Conservation (phyloP, 768 basidiomycete species). For the Boletus sp. region DNA sequence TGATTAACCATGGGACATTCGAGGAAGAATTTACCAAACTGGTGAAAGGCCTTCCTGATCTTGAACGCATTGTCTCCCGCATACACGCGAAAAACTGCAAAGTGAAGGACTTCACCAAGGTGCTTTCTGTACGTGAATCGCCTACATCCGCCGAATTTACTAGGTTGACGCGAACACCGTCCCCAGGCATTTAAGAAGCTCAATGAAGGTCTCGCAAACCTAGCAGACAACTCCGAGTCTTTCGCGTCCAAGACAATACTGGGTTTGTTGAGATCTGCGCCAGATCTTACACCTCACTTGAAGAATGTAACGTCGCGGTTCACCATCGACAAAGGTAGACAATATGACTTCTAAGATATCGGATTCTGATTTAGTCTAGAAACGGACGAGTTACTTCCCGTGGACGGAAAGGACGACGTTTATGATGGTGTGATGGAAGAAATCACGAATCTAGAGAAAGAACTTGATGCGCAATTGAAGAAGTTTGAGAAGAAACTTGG, state of each 20-base stretch:
- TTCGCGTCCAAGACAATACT: slow-evolving; percentile 79
- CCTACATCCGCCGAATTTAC: background rate
- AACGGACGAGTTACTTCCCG: slow-evolving; percentile 70
- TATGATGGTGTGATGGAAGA: slow-evolving; percentile 78
- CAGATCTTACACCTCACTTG: slow-evolving; percentile 71
- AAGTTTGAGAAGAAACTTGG: slow-evolving; percentile 64
- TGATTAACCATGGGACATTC: slow-evolving; percentile 77
- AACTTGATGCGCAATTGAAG: slow-evolving; percentile 64
- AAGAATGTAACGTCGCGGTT: slow-evolving; percentile 72
- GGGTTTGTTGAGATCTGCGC: slow-evolving; percentile 73
- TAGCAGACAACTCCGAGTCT: slow-evolving; percentile 61
- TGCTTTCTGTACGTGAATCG: slow-evolving; percentile 56
- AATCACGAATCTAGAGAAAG: slow-evolving; percentile 66
- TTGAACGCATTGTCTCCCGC: slow-evolving; percentile 91
- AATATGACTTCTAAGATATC: slow-evolving; percentile 3
- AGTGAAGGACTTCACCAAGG: slow-evolving; percentile 83
- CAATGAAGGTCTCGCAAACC: slow-evolving; percentile 57
- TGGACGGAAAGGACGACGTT: slow-evolving; percentile 78
- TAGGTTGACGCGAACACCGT: slow-evolving; percentile 2
- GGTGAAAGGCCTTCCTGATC: slow-evolving; percentile 82
- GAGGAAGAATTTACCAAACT: slow-evolving; percentile 70
- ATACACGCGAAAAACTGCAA: slow-evolving; percentile 91
- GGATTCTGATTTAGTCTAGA: slow-evolving; percentile 40
- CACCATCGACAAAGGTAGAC: slow-evolving; percentile 53
- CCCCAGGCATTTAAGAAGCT: slow-evolving; percentile 74